phyloP scores from a whole-genome alignment of 2,329 filamentous ascomycete genomes.

The Trichophyton rubrum region DNA sequence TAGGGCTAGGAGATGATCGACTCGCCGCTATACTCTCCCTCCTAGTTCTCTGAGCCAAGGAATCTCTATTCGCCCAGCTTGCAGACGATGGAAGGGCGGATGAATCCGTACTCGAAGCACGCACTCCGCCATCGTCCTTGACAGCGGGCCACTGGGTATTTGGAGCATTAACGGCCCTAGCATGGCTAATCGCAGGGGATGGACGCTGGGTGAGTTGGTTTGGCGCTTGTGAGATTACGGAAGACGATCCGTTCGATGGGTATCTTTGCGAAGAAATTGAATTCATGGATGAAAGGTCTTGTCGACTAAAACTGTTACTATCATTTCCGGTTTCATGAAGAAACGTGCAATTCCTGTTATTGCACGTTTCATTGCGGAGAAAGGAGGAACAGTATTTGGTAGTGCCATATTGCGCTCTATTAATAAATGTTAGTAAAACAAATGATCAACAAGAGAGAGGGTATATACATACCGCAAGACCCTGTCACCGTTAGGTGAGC shows the following conservation, averaged over 20 bases:
- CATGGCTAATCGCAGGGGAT: slow-evolving; percentile 37
- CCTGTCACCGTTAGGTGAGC: slow-evolving; percentile 79
- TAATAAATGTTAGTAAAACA: neutral
- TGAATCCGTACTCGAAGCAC: slow-evolving; percentile 53
- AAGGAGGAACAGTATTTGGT: slow-evolving; percentile 99
- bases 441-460: neutral
- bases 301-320: slow-evolving; percentile 87
- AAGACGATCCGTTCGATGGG: slow-evolving; percentile 12
- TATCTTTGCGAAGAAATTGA: slow-evolving; percentile 68
- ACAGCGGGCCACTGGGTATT: slow-evolving; percentile 63
- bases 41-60: slow-evolving; percentile 55
- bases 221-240: slow-evolving; percentile 18
- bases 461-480: slow-evolving; percentile 58
- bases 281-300: slow-evolving; percentile 90
- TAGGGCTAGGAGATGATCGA: slow-evolving; percentile 69
- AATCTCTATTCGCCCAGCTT: slow-evolving; percentile 70
- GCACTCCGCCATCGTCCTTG: slow-evolving; percentile 48
- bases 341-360: slow-evolving; percentile 96
- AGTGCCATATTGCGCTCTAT: slow-evolving; percentile 63
- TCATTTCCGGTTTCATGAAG: slow-evolving; percentile 96
- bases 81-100: slow-evolving; percentile 88
- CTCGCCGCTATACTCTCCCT: slow-evolving; percentile 64
- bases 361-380: slow-evolving; percentile 84
- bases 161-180: slow-evolving; percentile 40
- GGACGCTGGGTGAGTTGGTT: slow-evolving; percentile 24